Evolutionary conservation across 768 basidiomycete genomes (phyloP).

Genomic region (Macrolepiota fuliginosa): DNA sequence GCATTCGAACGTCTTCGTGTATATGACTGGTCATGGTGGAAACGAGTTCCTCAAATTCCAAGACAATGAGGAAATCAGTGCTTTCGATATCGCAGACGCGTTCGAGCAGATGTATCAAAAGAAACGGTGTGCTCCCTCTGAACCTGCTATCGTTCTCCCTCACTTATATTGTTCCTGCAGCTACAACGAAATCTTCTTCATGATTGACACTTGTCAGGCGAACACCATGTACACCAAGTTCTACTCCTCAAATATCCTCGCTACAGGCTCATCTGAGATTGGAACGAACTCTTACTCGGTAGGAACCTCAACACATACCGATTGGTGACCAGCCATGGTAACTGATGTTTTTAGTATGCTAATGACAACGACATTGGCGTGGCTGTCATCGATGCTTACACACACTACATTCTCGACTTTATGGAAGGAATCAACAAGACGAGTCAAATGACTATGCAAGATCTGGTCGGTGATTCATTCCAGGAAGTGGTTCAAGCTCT

Average conservation of each 20-base stretch:
- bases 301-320: constrained; percentile 22
- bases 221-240: constrained; percentile 93
- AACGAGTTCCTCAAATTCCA: constrained; percentile 99
- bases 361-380: constrained; percentile 95
- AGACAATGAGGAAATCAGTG: constrained; percentile 96
- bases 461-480: constrained; percentile 59
- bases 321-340: neutral
- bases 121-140: constrained; percentile 59
- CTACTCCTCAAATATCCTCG: constrained; percentile 91
- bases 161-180: constrained; percentile 29
- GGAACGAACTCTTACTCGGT: constrained; percentile 95
- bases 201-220: constrained; percentile 98
- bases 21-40: constrained; percentile 98
- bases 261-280: constrained; percentile 82
- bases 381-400: constrained; percentile 92
- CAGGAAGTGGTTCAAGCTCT: neutral
- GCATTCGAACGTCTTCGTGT: constrained; percentile 90
- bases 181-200: constrained; percentile 96
- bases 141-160: neutral
- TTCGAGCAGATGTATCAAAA: constrained; percentile 99
- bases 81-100: constrained; percentile 96
- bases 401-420: constrained; percentile 87
- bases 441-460: constrained; percentile 71
- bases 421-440: constrained; percentile 95
- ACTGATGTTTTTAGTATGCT: constrained; percentile 59